Conservation (phyloP, 305 asterid genomes). For the Withania somnifera region DNA sequence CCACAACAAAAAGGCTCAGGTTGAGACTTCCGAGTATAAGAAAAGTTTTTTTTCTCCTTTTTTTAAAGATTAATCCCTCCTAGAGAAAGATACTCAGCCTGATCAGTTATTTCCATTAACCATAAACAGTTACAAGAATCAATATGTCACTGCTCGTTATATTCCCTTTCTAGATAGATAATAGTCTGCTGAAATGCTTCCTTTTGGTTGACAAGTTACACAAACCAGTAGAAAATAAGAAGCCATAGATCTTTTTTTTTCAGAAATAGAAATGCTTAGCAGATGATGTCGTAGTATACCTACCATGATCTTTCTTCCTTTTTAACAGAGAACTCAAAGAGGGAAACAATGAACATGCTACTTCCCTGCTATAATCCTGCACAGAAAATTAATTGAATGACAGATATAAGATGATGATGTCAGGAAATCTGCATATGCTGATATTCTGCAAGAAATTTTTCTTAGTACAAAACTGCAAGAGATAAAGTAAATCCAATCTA, state of each 20-base stretch:
- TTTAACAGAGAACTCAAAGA: constrained; percentile 47
- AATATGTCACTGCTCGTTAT: neutral
- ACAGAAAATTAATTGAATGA: constrained; percentile 3
- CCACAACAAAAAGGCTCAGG: neutral
- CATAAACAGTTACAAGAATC: neutral
- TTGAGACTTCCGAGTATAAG: neutral
- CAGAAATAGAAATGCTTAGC: neutral
- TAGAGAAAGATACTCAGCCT: neutral
- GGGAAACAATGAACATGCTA: constrained; percentile 71
- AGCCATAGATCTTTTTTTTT: neutral
- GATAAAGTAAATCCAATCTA: neutral
- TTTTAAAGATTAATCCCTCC: neutral
- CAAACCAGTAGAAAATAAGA: neutral
- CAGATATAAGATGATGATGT: neutral
- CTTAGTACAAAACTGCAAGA: neutral
- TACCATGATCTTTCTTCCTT: constrained; percentile 95
- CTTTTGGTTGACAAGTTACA: neutral
- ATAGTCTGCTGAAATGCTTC: neutral
- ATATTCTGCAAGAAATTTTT: neutral
- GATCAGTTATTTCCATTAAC: neutral
- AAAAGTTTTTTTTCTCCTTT: neutral
- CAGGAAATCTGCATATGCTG: neutral
- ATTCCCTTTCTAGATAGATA: neutral
- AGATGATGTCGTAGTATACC: constrained; percentile 6
- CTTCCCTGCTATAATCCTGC: constrained; percentile 92